Evolutionary conservation across 345 rosid species (phyloP), one percentile per base, ranked within the genome.

Genomic region (Trapa bicornis): DNA sequence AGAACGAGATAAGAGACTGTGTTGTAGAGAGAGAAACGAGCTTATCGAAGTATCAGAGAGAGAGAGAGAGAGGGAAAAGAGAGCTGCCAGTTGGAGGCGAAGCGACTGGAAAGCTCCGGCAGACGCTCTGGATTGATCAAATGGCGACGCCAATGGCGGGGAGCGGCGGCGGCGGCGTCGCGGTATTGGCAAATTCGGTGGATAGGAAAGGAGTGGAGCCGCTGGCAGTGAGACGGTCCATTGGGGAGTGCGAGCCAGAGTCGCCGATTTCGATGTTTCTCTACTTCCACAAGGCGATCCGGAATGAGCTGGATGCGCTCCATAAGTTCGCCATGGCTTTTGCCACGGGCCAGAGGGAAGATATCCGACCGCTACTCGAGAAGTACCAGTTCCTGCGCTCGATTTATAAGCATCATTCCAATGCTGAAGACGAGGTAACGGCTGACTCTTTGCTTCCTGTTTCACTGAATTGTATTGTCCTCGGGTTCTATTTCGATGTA

Each of bases 401-500:
- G 39, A 80, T 91, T 80, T 91, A 86, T 65, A 80, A 78, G 80
- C 86, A 91, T 48, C 97, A 91, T 76, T 85, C 87, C 77, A 76
- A 76, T 80, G 96, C 97, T 64, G 97, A 91, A 67, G 97, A 91
- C 63, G 96, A 91, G 96, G 97, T 89, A 79, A 13, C 43, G 2
- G 43, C 54, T 1, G 36, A 47, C 50, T 61, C n/a, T 15, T 61
- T 1, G 42, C 37, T 61, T 35, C 41, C 33, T 35, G 36, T 11
- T 37, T 13, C 45, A 37, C 42, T 5, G 66, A 42, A 63, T 63
- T 6, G 29, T 42, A n/a, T 17, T 38, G 6, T 42, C 54, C n/a
- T 50, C 54, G 3, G 17, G 5, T 16, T 50, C 12, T 12, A 8
- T 41, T 32, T 5, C 9, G 67, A 9, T 65, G n/a, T 4, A 15